Evolutionary conservation across 176 grass and related monocot genomes (phyloP).

Genomic region (Rhynchospora pubera): DNA sequence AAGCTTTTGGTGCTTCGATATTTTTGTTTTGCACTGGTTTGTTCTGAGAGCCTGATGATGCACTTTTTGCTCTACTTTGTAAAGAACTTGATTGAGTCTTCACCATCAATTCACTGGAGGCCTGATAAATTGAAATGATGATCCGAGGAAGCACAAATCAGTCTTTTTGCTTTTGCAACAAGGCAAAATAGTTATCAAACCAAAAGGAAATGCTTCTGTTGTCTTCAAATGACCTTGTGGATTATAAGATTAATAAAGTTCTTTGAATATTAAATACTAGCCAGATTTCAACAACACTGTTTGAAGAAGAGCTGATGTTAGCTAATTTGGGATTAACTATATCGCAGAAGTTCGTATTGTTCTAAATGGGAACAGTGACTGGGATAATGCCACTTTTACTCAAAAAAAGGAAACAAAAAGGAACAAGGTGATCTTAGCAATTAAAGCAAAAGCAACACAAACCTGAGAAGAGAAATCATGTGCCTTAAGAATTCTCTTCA

Average conservation of each 20-base stretch:
- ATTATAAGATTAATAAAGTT: background rate
- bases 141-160: constrained; percentile 32
- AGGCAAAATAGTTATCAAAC: constrained; percentile 2
- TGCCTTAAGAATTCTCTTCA: constrained; percentile 61
- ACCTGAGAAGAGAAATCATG: constrained; percentile 54
- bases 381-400: background rate
- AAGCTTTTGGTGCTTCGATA: constrained; percentile 6
- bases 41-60: constrained; percentile 23
- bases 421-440: constrained; percentile 1
- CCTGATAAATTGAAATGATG: constrained; percentile 29
- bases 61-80: constrained; percentile 33
- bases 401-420: background rate
- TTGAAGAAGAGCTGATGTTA: background rate
- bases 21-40: constrained; percentile 27
- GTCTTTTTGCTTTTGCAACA: constrained; percentile 25
- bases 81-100: constrained; percentile 26
- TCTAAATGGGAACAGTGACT: background rate
- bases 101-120: constrained; percentile 14
- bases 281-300: background rate
- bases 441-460: constrained; percentile 19
- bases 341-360: background rate
- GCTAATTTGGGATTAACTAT: background rate
- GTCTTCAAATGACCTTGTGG: background rate
- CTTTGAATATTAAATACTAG: background rate
- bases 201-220: background rate